Evolutionary conservation across 1,284 basidiomycete species (phyloP).

Genomic region (Trichosporon sp.): DNA sequence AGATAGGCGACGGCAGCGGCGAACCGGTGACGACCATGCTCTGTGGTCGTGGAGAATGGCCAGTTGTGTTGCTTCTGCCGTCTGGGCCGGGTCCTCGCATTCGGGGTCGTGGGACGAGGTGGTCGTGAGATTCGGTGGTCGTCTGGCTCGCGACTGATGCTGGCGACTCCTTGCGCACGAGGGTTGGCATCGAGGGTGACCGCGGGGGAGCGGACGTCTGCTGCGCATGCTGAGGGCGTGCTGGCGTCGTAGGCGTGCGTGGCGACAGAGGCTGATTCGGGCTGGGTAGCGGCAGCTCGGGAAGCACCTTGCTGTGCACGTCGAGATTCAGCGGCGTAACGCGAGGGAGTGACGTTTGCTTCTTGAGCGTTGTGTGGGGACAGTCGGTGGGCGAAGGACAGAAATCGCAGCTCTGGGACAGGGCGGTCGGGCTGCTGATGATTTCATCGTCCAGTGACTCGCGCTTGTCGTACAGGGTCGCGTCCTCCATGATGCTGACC

Average conservation of each 20-base stretch:
- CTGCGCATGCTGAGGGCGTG: conserved; percentile 11
- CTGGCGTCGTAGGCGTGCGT: conserved; percentile 24
- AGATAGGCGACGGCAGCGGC: conserved; percentile 23
- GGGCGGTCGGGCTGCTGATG: conserved; percentile 14
- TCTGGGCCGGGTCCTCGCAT: background rate
- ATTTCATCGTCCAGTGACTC: conserved; percentile 14
- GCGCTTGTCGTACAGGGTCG: conserved; percentile 9
- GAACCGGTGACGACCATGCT: conserved; percentile 30
- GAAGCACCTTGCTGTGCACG: conserved; percentile 21
- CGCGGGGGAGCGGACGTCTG: conserved; percentile 16
- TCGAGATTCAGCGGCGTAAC: conserved; percentile 8
- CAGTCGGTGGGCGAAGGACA: conserved; percentile 5
- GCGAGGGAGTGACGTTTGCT: background rate
- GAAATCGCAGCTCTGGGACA: background rate
- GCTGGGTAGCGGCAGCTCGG: conserved; percentile 2
- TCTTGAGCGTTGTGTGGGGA: conserved; percentile 5
- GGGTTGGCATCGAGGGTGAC: conserved; percentile 27
- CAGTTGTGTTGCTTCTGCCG: conserved; percentile 11
- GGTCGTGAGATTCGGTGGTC: conserved; percentile 4
- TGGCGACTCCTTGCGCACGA: conserved; percentile 10
- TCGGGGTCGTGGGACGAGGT: conserved; percentile 4
- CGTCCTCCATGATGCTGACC: background rate
- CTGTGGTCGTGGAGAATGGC: conserved; percentile 22
- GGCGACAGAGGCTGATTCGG: conserved; percentile 20
- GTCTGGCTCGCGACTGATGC: background rate